Evolutionary conservation across 164 flowering plant genomes (phyloP), one percentile per base, ranked within the genome.

Genomic region (Warburgia ugandensis): DNA sequence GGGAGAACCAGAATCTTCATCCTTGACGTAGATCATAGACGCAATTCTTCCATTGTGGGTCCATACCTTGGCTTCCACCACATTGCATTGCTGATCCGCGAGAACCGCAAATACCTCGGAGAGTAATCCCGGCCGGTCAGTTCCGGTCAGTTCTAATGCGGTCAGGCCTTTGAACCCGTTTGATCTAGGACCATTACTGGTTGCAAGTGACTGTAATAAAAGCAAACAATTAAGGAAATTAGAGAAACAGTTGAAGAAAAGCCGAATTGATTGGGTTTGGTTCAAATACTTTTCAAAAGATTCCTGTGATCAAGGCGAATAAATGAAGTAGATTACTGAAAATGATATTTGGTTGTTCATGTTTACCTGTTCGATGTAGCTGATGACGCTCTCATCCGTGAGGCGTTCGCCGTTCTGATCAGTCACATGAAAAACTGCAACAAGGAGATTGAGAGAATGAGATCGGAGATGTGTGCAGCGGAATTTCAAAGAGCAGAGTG

Each of bases 101-200:
- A 94, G 90, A 33, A 94, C 99, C 1, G 92, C 97, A 55, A 80
- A 83, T 1, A 89, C 86, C 68, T 89, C 97, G 4, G 96, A 89
- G 26, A 86, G 67, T 32, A 89, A 74, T 23, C 99, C 99, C 19
- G 86, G 87, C 44, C 99, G 64, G 71, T 94, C 99, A 0, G 79
- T 77, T 6, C 95, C 99, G 5, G 82, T 70, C 14, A 88, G 61
- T 59, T 89, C 97, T 31, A 92, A 58, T 1, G 87, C 91, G 0
- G 99, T 92, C 23, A 86, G 29, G 29, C 86, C 95, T 5, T 73
- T 64, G 23, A 48, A 55, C 1, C 39, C 53, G 16, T 47, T 57
- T 0, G 74, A 47, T 61, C 67, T 25, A 3, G 38, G 48, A 1
- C 23, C 22, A 17, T 29, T 72, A 39, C 73, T 70, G 23, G 66